phyloP scores from a whole-genome alignment of 2,329 filamentous ascomycete species.

The Diaporthe vaccinii region DNA sequence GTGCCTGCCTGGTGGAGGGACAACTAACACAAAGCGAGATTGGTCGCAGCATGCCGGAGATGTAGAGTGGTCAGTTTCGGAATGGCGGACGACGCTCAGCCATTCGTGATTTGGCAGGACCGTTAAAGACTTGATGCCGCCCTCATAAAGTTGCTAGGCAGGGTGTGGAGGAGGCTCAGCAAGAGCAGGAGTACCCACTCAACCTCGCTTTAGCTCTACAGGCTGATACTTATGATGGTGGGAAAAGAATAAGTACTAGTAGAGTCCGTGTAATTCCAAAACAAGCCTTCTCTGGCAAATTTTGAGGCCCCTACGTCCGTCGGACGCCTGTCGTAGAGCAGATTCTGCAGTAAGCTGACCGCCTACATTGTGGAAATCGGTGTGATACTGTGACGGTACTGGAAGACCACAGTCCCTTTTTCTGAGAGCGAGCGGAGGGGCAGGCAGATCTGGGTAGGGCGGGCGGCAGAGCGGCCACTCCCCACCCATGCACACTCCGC shows the following conservation, averaged over 20 bases:
- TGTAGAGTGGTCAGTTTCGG: background rate
- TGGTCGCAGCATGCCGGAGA: background rate
- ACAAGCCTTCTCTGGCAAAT: background rate
- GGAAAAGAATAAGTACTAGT: background rate
- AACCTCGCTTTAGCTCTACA: background rate
- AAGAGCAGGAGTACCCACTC: background rate
- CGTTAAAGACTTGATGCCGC: background rate
- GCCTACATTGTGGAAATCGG: background rate
- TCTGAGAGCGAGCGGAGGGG: background rate
- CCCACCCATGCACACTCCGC: constrained; percentile 4
- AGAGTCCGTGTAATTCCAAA: background rate
- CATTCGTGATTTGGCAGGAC: background rate
- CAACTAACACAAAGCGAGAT: background rate
- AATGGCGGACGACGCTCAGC: background rate
- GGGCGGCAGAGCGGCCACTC: background rate
- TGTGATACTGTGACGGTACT: background rate
- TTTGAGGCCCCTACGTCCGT: background rate
- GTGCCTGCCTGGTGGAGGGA: background rate
- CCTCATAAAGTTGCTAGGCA: background rate
- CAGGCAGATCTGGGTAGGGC: background rate
- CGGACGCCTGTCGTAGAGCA: background rate
- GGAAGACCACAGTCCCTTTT: background rate
- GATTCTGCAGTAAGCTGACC: background rate
- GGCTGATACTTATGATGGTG: background rate
- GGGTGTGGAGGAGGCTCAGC: background rate